Conservation (phyloP, 768 basidiomycete species). For the Lactarius indigo region DNA sequence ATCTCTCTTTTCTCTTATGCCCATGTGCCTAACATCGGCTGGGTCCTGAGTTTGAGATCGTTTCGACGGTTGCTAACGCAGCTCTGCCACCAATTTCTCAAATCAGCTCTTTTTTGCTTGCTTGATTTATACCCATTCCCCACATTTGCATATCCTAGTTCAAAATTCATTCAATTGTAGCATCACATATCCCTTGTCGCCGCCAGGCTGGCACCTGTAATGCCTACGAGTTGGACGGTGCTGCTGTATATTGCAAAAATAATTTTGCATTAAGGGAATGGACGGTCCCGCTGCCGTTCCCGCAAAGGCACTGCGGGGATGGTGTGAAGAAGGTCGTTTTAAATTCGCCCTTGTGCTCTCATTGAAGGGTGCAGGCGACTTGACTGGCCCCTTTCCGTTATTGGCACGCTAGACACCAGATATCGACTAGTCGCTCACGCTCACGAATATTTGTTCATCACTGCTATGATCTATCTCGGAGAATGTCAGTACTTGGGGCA, state of each 20-base stretch:
- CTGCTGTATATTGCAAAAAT: background rate
- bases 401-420: no score
- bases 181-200: conserved; percentile 3
- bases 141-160: background rate
- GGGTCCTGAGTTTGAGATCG: background rate
- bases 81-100: background rate
- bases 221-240: conserved; percentile 5
- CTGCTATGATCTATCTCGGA: no score
- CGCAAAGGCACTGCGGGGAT: no score
- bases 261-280: background rate
- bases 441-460: background rate
- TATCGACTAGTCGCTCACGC: no score
- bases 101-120: background rate
- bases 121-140: conserved; percentile 22
- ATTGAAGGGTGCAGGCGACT: no score
- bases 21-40: background rate
- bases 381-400: no score
- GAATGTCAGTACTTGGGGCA: background rate
- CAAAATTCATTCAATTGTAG: conserved; percentile 1
- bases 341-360: background rate
- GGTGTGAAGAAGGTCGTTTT: background rate
- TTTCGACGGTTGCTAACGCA: background rate
- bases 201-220: conserved; percentile 10
- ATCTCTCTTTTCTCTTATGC: background rate
- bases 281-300: background rate